Percentiles rank a stretch among this genome's conserved stretches.
phyloP scores from a whole-genome alignment of 352 stramenopile genomes.

The Phytophthora fragariae region DNA sequence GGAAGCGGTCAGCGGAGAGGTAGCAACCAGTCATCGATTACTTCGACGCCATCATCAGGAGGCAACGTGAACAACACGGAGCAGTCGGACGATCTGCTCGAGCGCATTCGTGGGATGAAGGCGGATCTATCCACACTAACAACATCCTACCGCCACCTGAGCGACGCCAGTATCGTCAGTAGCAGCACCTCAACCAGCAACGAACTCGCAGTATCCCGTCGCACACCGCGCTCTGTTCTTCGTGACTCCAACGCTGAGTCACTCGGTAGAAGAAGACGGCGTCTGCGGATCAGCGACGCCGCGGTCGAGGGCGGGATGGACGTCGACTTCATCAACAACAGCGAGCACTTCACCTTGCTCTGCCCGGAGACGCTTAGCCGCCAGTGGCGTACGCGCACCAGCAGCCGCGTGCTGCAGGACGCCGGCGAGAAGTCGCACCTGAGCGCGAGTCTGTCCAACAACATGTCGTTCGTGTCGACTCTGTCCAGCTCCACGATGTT shows the following conservation, averaged over 20 bases:
- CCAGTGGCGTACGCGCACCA: constrained; percentile 31
- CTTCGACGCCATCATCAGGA: constrained; percentile 5
- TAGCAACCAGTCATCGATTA: not conserved
- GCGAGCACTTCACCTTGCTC: constrained; percentile 65
- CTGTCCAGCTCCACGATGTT: constrained; percentile 47
- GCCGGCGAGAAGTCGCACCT: constrained; percentile 52
- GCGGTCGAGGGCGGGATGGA: constrained; percentile 37
- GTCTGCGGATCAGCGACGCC: constrained; percentile 12
- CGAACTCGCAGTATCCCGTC: not conserved
- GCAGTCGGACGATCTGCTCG: constrained; percentile 48
- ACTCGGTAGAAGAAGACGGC: constrained; percentile 3
- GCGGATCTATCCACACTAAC: constrained; percentile 50
- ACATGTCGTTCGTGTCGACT: constrained; percentile 49
- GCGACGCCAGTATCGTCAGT: constrained; percentile 20
- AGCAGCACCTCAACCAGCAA: constrained; percentile 24
- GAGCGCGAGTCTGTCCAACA: constrained; percentile 46
- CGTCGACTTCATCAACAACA: constrained; percentile 62
- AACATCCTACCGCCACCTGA: constrained; percentile 25
- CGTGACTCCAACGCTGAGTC: constrained; percentile 5
- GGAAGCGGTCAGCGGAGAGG: constrained; percentile 13
- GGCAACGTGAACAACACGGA: constrained; percentile 29
- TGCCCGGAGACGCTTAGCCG: constrained; percentile 52
- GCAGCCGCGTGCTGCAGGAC: constrained; percentile 44
- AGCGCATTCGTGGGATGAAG: constrained; percentile 66
- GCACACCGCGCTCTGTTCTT: not conserved